These are phyloP conservation scores for Hygrophila difformis DNA, from an alignment of 257 asterid genomes.

Conservation along the genomic window DNA sequence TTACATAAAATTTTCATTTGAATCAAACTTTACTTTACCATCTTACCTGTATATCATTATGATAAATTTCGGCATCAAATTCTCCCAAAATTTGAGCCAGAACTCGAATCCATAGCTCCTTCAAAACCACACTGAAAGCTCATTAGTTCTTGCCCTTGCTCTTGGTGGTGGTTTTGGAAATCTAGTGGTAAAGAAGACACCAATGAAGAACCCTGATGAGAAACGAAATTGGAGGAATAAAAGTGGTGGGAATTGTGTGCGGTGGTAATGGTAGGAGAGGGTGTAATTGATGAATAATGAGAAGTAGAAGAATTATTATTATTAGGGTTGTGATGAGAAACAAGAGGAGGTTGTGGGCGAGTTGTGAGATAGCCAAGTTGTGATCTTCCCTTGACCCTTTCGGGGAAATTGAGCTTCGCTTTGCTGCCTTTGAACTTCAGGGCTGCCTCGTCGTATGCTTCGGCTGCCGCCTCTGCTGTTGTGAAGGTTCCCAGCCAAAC, in stretches of 20 bases:
- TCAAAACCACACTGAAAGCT: not conserved
- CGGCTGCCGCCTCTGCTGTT: constrained; percentile 69
- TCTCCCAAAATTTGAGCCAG: not conserved
- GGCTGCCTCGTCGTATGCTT: constrained; percentile 81
- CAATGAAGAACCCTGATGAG: no score
- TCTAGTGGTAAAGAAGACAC: no score
- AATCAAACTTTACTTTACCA: no score
- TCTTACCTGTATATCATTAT: no score
- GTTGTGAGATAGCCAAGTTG: constrained; percentile 22
- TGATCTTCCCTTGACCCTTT: constrained; percentile 50
- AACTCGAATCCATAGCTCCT: not conserved
- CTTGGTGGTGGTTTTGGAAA: not conserved
- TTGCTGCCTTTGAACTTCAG: constrained; percentile 77
- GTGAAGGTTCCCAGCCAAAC: constrained; percentile 86
- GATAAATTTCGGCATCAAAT: no score
- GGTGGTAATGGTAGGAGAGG: not conserved
- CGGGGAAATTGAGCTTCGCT: constrained; percentile 87
- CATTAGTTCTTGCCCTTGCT: not conserved
- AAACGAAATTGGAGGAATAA: no score
- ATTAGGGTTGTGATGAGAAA: no score
- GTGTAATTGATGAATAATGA: not conserved
- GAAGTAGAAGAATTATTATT: no score
- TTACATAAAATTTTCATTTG: no score
- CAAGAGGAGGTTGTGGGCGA: not conserved
- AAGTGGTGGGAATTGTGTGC: no score